Base-by-base conservation (phyloP, 352 stramenopile species). In the Globisporangium ultimum region DNA sequence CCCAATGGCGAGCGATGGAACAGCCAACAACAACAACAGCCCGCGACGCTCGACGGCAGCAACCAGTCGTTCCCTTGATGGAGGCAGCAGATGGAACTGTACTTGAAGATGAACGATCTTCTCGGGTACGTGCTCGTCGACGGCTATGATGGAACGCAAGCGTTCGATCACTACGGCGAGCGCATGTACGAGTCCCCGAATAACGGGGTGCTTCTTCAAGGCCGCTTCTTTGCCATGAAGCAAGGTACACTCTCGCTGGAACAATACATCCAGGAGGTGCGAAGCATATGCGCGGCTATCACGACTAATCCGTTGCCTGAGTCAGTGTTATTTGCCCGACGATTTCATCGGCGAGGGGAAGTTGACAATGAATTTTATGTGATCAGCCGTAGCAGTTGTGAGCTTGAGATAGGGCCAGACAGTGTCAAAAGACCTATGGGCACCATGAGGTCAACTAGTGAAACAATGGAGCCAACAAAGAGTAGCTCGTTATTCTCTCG, bases 241-340 rank as follows among this genome's bases (percentile, higher is more conserved):
- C 46, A 51, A 36, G 20, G 18, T 11, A 34, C 32, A 18, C 18
- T 51, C 46, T 51, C 46, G 2, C 18, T 51, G 46, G 46, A 51
- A 20, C 18, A 18, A n/a, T 51, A 51, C 17, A 24, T 34, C 46
- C 21, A 51, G 46, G 46, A 34, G 21, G 34, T 51, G 46, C 12
- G 46, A 18, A 51, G 20, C 21, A 20, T 51, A 3, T 20, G 28
- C 46, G 50, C 50, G 34, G 50, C 50, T 10, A 47, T 48, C 50
- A 56, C 50, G 18, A 11, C 11, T 9, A n/a, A 56, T n/a, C 34
- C 50, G 34, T 56, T 56, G 36, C 34, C n/a, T n/a, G 34, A 48
- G 50, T 38, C 50, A 2, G 50, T 56, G 32, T 56, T 56, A 28
- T 28, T 28, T 28, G 24, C 24, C 24, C 24, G 24, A 28, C 8